Base-by-base conservation (phyloP, 768 basidiomycete genomes). In the Brasilioporus rufonigricans region DNA sequence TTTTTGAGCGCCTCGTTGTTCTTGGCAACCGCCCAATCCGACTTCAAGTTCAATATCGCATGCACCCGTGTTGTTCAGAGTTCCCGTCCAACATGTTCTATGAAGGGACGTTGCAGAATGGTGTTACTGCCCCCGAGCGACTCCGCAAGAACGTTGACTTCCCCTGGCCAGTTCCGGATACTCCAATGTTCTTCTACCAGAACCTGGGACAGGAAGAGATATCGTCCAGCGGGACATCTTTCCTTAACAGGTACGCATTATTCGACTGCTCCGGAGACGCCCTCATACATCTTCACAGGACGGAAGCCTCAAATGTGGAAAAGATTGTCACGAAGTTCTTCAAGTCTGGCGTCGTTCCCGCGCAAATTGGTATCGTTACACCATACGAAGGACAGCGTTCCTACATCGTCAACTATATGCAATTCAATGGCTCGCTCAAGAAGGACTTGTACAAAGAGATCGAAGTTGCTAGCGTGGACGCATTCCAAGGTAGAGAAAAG, bases 11-110 rank as follows among this genome's bases (percentile, higher is more conserved):
- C 43, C 87, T 99, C 44, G 94, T 99, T 58, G 81, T 98, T 43
- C 87, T 98, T 54, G 87, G 88, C 31, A 99, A 99, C 72, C 83
- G 94, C 27, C 97, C 97, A 21, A 99, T 99, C 66, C 93, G 97
- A 51, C 84, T 99, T 27, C 96, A 98, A 74, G 97, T 99, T 27
- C 97, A 99, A 73, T 99, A 99, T 68, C 95, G 97, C 72, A 99
- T 99, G 97, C 97, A 99, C 70, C 97, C 97, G 9, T 98, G 96
- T 71, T 79, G 98, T 50, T 98, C 97, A 41, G 95, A 98, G 73
- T 99, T 99, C 77, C 96, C 97, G 3, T 96, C 93, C 55, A 99
- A 99, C 74, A 99, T 99, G 97, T 98, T 99, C 77, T 99, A 99
- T 71, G 97, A 99, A 69, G 97, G 97, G 23, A 96, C 96, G 0